Percentiles rank a stretch among this genome's conserved stretches.
Evolutionary conservation across 495 filamentous ascomycete species (phyloP).

Genomic region (Jackrogersella minutella): DNA sequence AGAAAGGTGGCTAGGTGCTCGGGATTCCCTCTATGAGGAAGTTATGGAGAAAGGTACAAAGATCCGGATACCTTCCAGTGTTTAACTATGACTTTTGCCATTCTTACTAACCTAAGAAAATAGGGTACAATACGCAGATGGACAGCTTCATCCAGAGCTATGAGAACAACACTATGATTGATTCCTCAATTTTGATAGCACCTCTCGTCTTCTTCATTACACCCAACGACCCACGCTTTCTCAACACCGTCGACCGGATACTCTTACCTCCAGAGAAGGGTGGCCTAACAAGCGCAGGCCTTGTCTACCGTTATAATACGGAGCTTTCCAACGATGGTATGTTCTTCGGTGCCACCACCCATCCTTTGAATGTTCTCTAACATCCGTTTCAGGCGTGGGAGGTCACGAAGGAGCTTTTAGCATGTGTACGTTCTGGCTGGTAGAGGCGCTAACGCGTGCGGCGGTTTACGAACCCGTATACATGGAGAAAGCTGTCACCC

Average conservation of each 20-base stretch:
- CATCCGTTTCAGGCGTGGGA: constrained; percentile 64
- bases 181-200: constrained; percentile 75
- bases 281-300: constrained; percentile 72
- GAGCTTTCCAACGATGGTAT: constrained; percentile 70
- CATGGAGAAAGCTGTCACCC: constrained; percentile 65
- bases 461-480: constrained; percentile 71
- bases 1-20: constrained; percentile 64
- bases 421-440: constrained; percentile 82
- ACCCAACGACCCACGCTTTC: constrained; percentile 75
- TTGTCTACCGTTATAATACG: constrained; percentile 77
- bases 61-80: too few species aligned
- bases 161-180: constrained; percentile 69
- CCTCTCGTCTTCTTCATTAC: constrained; percentile 79
- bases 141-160: constrained; percentile 76
- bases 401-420: constrained; percentile 78
- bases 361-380: not conserved
- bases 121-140: constrained; percentile 68
- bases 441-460: constrained; percentile 76
- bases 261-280: constrained; percentile 72
- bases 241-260: constrained; percentile 72
- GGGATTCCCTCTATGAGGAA: constrained; percentile 73
- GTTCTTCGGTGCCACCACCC: constrained; percentile 30
- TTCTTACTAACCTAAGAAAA: not conserved
- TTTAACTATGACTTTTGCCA: not conserved
- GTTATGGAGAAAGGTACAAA: constrained; percentile 75